Conservation (phyloP, 164 flowering plant genomes). For the Chimonanthus praecox region DNA sequence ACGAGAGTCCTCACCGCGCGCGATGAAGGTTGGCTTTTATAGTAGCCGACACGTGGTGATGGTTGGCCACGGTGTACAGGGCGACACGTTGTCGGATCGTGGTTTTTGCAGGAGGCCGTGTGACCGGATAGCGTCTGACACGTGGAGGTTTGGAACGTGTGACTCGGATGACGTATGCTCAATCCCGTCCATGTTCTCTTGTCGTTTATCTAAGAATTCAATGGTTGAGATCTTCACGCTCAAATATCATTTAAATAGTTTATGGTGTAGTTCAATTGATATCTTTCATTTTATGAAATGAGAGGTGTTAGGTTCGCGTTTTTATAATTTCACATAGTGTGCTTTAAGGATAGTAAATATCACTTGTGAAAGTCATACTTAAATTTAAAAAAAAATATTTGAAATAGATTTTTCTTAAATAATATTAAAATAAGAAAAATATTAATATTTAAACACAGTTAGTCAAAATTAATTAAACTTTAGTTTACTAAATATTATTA, state of each 20-base stretch:
- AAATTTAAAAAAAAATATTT: no score
- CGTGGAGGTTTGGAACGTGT: neutral
- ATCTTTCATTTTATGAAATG: neutral
- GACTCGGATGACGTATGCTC: neutral
- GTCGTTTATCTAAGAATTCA: no score
- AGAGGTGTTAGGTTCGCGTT: no score
- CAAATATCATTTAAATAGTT: neutral
- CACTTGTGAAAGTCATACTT: no score
- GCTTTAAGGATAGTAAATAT: no score
- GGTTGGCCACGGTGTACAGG: constrained; percentile 1
- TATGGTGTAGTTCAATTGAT: no score
- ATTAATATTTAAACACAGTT: neutral
- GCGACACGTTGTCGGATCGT: neutral
- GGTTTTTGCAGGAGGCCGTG: neutral
- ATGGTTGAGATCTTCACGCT: neutral
- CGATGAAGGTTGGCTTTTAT: constrained; percentile 13
- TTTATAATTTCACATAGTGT: no score
- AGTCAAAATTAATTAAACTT: neutral
- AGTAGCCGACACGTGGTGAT: constrained; percentile 20
- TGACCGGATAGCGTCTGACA: neutral
- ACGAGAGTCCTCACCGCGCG: constrained; percentile 10
- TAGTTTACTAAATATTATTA: neutral
- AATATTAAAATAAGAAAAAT: no score
- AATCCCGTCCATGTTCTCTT: no score
- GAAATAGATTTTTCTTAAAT: neutral